These are phyloP conservation scores for Paramecium octaurelia DNA, from an alignment of 73 alveolate species.

Conservation along the genomic window DNA sequence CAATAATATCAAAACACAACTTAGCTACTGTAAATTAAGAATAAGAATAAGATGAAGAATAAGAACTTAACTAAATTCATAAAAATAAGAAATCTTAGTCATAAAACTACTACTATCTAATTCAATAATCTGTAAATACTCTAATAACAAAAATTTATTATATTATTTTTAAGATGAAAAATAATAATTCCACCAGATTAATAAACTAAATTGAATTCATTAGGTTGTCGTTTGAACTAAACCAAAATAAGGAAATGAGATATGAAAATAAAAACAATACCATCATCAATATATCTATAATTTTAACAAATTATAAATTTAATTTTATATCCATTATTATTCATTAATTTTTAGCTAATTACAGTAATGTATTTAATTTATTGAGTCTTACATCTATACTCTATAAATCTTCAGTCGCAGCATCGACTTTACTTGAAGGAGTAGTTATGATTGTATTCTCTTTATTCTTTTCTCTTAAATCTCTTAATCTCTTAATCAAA, in stretches of 20 bases:
- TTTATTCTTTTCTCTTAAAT: constrained; percentile 12
- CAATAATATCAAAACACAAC: neutral
- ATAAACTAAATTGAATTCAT: no score
- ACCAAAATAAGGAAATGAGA: no score
- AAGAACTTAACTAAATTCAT: neutral
- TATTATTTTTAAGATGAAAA: no score
- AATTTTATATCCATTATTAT: no score
- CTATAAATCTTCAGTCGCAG: neutral
- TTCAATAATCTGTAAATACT: no score
- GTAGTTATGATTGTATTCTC: neutral
- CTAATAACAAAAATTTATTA: no score
- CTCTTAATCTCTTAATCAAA: neutral
- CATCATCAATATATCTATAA: neutral
- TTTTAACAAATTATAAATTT: no score
- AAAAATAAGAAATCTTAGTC: no score
- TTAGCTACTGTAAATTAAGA: neutral
- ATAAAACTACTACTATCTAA: no score
- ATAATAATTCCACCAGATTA: no score
- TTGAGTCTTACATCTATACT: neutral
- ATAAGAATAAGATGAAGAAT: neutral
- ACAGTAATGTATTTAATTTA: neutral
- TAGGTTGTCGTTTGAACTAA: no score
- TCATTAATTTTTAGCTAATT: neutral
- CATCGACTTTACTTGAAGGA: neutral
- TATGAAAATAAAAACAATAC: neutral